These are phyloP conservation scores for Claviceps sp. DNA, from an alignment of 2,329 filamentous ascomycete genomes.

Conservation along the genomic window DNA sequence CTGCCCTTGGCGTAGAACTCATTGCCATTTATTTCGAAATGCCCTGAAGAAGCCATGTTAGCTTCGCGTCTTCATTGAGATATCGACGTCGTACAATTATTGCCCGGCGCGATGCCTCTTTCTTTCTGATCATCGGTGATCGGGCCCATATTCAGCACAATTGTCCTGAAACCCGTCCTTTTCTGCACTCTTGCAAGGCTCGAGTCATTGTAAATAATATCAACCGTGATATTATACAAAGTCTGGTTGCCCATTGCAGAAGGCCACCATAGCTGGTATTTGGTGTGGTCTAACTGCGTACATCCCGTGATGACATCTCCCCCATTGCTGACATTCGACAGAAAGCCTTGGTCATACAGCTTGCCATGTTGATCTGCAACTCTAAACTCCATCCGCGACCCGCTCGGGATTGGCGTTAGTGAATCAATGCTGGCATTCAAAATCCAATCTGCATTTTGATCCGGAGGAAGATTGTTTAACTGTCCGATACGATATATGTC, in stretches of 20 bases:
- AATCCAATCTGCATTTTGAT: conserved; percentile 44
- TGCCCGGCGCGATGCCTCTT: conserved; percentile 28
- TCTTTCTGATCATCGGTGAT: conserved; percentile 39
- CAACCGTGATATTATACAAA: conserved; percentile 41
- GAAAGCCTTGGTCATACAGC: conserved; percentile 17
- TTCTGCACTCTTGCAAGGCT: conserved; percentile 27
- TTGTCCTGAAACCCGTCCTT: conserved; percentile 47
- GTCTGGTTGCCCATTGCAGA: conserved; percentile 40
- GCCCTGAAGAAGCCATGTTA: conserved; percentile 22
- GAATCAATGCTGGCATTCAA: conserved; percentile 48
- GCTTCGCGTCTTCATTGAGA: neutral
- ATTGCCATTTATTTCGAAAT: conserved; percentile 52
- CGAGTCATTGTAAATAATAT: conserved; percentile 25
- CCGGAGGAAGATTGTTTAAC: conserved; percentile 42
- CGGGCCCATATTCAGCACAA: conserved; percentile 41
- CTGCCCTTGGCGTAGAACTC: conserved; percentile 39
- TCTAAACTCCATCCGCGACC: conserved; percentile 29
- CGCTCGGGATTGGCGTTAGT: conserved; percentile 31
- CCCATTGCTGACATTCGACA: conserved; percentile 23
- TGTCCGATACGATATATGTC: conserved; percentile 47
- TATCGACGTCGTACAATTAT: conserved; percentile 21
- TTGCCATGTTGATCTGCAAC: conserved; percentile 28
- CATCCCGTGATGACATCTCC: conserved; percentile 34
- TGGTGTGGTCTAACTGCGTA: conserved; percentile 25
- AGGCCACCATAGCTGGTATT: conserved; percentile 49